Base-by-base conservation (phyloP, 148 eudicot genomes). In the Rheum nobile region DNA sequence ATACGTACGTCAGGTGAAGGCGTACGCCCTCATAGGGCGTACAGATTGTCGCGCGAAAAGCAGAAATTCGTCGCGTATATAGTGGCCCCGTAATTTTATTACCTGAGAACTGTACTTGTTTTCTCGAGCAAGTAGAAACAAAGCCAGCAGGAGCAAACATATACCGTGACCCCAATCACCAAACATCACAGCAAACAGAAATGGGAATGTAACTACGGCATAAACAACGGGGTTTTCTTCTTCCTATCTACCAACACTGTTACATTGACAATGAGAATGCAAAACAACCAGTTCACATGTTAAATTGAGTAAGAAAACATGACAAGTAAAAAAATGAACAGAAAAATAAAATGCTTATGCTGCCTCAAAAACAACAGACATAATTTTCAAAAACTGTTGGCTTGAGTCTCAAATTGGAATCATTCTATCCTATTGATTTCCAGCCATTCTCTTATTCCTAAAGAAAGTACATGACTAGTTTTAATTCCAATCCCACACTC, bases 101-200 rank as follows among this genome's bases (percentile, higher is more conserved):
- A 92, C 99, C 97, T 92, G 96, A 61, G 96, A 87, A 82, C 91
- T 79, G 73, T 81, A 82, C 82, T 85, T 96, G 76, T 82, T 84
- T 86, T 96, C 99, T 52, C 90, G 90, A 72, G 92, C 91, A 76
- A 96, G 84, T 75, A 96, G 95, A 81, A 86, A 79, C 48, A 96
- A 76, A 52, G 99, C 96, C 80, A 91, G 85, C 81, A 96, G 77
- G 69, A 96, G 85, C 77, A 96, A 86, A 84, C 99, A 96, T 77
- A 90, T 86, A 72, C 99, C 99, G 81, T 96, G 99, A 77, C 99
- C 99, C 99, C 99, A 96, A 80, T 96, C 99, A 54, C 99, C 99
- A 83, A 92, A 96, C 99, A 96, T 96, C 85, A 96, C 99, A 10
- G 97, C 99, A 68, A 96, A 96, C 82, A 96, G 91, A 82, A 96